Evolutionary conservation across 140 eudicot species (phyloP).

Genomic region (Erigeron philadelphicus): DNA sequence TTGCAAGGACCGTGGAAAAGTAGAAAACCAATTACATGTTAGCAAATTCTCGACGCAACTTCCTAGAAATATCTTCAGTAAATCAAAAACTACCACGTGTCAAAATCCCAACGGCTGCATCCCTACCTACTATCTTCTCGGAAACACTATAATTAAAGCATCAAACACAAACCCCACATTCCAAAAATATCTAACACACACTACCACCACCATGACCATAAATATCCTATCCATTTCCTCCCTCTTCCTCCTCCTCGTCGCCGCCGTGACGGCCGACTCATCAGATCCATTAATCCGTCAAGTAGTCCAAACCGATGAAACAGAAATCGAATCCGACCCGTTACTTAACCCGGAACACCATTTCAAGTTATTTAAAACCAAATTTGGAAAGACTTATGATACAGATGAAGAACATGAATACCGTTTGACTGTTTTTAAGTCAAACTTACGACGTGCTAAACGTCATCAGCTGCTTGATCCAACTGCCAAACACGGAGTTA

Average conservation of each 20-base stretch:
- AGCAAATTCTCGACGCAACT: constrained; percentile 15
- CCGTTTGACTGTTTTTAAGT: constrained; percentile 60
- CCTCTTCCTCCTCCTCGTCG: constrained; percentile 31
- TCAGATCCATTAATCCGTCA: constrained; percentile 67
- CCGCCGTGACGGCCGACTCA: constrained; percentile 28
- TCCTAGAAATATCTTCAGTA: not conserved
- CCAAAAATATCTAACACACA: constrained; percentile 5
- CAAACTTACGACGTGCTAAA: constrained; percentile 78
- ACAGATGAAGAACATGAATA: constrained; percentile 71
- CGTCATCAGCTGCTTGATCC: constrained; percentile 86
- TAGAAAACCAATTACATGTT: not conserved
- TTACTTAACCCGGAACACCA: constrained; percentile 69
- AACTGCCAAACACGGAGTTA: constrained; percentile 82
- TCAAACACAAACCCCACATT: not conserved
- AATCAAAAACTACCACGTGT: constrained; percentile 21
- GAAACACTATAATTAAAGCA: constrained; percentile 30
- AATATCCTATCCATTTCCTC: constrained; percentile 20
- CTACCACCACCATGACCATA: constrained; percentile 18
- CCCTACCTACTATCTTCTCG: constrained; percentile 30
- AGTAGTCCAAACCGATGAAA: constrained; percentile 51
- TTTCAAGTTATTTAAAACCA: constrained; percentile 62
- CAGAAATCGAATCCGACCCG: constrained; percentile 32
- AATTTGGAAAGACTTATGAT: constrained; percentile 54
- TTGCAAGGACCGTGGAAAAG: constrained; percentile 1
- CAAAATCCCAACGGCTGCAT: constrained; percentile 18